Base-by-base conservation (phyloP, 202 grass and related monocot genomes). In the Panicum hallii region DNA sequence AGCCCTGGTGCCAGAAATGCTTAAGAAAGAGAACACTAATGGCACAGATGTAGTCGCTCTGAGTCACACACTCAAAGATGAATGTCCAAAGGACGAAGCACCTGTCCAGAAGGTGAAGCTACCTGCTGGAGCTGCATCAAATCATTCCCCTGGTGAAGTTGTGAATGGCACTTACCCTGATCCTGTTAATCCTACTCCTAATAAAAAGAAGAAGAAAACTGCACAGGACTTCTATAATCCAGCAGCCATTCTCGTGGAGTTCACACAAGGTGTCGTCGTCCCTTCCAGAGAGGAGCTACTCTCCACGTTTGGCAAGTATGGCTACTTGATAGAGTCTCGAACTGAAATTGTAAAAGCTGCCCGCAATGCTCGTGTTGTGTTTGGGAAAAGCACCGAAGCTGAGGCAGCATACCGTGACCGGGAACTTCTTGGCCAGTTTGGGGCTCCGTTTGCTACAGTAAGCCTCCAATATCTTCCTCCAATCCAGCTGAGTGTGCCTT, bases 221-320 rank as follows among this genome's bases (percentile, higher is more conserved):
- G 42, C 54, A 67, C 48, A 67, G 22, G 66, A 62, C 49, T 94
- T 89, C 12, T 75, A 71, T 13, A 85, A 92, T 79, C 93, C 96
- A 63, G 96, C 86, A 22, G 96, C 88, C 34, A 58, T 99, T 78
- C 69, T 89, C 17, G 67, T 99, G 74, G 75, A 90, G n/a, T 95
- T 99, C 41, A 38, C 49, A 55, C 57, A 20, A 38, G 89, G 86
- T 69, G 74, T 67, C 47, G 26, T 79, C 63, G 26, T 99, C 34
- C 96, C 93, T 40, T 88, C 93, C 61, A 93, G 84, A 82, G 82
- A 91, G 52, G 89, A 93, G 49, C 89, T 99, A 26, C 63, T 95
- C 52, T 86, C 89, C 0, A 57, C 84, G 17, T 99, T 99, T 72
- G 41, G 88, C 70, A 95, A 92, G 80, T 95, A 87, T 46, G 96